Base-by-base conservation (phyloP, 352 stramenopile genomes). In the Peronosclerospora sorghi region DNA sequence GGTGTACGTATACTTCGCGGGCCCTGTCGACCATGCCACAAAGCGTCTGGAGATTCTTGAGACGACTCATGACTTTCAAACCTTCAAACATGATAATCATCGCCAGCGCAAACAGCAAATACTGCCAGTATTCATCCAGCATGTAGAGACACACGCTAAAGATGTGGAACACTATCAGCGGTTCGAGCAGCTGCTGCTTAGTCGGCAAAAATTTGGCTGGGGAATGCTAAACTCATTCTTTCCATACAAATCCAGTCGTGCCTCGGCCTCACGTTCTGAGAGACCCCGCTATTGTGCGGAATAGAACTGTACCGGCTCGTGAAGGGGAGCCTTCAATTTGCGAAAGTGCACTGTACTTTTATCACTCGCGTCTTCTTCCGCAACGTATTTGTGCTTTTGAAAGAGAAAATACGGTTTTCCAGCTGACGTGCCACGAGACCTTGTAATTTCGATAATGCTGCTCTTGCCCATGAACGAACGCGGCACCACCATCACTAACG, bases 101-200 rank as follows among this genome's bases (percentile, higher is more conserved):
- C 30, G 80, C 71, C 8, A 99, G 72, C 34, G 96, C 99, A 53
- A 99, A 98, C n/a, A 98, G 68, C 21, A 90, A 95, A 72, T 99
- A 99, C 66, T 98, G 95, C 95, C 96, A 98, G 74, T 99, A 99
- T 63, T 99, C 96, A 68, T 99, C 96, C 10, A 99, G 72, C 69
- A 90, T 97, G 85, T 97, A 99, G 17, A 99, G 67, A 18, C 94
- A 74, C 13, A 98, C 94, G 57, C 95, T 98, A 38, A 99, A 96
- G 39, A 99, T 74, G 78, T 99, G 96, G 64, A 99, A 99, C 1
- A 99, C 76, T 45, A 97, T 98, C 32, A 99, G 91, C 13, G 96
- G 96, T 53, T 97, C 94, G 8, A 98, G 63, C 14, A 97, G 56
- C 68, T 99, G 96, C 67, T 98, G 89, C 53, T 90, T 83, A 48